Conservation (phyloP, 1,284 basidiomycete species). For the Wallemia mellicola region DNA sequence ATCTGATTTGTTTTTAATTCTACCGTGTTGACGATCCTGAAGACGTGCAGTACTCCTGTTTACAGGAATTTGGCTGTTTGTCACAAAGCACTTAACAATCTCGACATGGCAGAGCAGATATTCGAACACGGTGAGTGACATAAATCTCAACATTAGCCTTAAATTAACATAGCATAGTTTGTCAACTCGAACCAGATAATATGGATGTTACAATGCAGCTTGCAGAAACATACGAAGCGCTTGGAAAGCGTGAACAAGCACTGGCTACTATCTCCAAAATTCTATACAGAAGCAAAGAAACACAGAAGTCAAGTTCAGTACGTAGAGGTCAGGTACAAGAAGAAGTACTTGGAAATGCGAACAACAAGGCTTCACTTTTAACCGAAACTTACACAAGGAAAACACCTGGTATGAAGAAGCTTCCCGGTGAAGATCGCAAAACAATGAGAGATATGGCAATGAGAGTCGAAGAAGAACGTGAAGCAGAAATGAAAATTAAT, state of each 20-base stretch:
- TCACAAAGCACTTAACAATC: constrained; percentile 36
- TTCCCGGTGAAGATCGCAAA: constrained; percentile 1
- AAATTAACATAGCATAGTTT: background rate
- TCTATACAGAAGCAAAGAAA: constrained; percentile 7
- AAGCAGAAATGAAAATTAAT: constrained; percentile 14
- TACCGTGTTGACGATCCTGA: background rate
- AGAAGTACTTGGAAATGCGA: background rate
- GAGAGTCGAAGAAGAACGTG: constrained; percentile 7
- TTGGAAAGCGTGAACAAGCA: constrained; percentile 48
- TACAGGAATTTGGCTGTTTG: constrained; percentile 41
- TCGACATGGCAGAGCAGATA: constrained; percentile 44
- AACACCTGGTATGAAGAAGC: background rate
- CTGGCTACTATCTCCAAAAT: constrained; percentile 18
- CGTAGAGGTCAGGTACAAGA: background rate
- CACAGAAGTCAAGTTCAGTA: constrained; percentile 8
- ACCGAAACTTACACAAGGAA: background rate
- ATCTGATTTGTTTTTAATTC: background rate
- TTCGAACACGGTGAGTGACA: constrained; percentile 37
- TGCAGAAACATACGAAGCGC: constrained; percentile 53
- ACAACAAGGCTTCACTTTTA: constrained; percentile 5
- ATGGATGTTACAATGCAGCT: constrained; percentile 60
- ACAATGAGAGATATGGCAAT: background rate
- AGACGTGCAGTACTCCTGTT: constrained; percentile 38
- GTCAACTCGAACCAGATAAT: constrained; percentile 27
- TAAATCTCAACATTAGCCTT: background rate